phyloP scores from a whole-genome alignment of 768 basidiomycete genomes.

The Mycena polygramma region DNA sequence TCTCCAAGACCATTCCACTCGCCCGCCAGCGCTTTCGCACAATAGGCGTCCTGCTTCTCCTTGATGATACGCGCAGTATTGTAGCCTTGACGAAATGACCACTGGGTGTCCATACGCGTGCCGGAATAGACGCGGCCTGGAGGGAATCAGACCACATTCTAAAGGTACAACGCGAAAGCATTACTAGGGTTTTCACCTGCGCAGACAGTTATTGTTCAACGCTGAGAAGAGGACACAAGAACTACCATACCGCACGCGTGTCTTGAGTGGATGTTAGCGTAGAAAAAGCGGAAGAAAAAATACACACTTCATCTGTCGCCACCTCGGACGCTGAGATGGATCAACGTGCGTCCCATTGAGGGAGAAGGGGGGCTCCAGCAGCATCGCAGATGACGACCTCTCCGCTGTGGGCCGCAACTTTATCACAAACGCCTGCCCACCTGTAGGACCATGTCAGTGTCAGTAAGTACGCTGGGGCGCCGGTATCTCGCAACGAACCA shows the following conservation, averaged over 20 bases:
- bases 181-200: slow-evolving; percentile 36
- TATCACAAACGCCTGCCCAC: slow-evolving; percentile 82
- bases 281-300: background rate
- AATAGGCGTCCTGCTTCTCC: slow-evolving; percentile 75
- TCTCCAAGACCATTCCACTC: slow-evolving; percentile 58
- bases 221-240: slow-evolving; percentile 47
- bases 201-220: background rate
- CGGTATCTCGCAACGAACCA: too few relatives aligned
- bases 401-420: slow-evolving; percentile 78
- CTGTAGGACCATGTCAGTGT: background rate
- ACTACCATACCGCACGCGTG: slow-evolving; percentile 82
- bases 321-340: slow-evolving; percentile 51
- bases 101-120: slow-evolving; percentile 72
- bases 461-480: too few relatives aligned
- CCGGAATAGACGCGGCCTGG: slow-evolving; percentile 54
- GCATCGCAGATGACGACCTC: slow-evolving; percentile 74
- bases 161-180: too few relatives aligned
- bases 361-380: slow-evolving; percentile 81
- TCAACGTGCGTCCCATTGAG: slow-evolving; percentile 55
- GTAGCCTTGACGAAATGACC: slow-evolving; percentile 82
- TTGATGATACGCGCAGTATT: slow-evolving; percentile 75
- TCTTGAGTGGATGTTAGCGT: slow-evolving; percentile 45
- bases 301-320: slow-evolving; percentile 83
- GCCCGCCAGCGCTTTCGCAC: slow-evolving; percentile 60
- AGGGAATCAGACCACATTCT: too few relatives aligned